Evolutionary conservation across 495 filamentous ascomycete genomes (phyloP).

Genomic region (Neurospora sp.): DNA sequence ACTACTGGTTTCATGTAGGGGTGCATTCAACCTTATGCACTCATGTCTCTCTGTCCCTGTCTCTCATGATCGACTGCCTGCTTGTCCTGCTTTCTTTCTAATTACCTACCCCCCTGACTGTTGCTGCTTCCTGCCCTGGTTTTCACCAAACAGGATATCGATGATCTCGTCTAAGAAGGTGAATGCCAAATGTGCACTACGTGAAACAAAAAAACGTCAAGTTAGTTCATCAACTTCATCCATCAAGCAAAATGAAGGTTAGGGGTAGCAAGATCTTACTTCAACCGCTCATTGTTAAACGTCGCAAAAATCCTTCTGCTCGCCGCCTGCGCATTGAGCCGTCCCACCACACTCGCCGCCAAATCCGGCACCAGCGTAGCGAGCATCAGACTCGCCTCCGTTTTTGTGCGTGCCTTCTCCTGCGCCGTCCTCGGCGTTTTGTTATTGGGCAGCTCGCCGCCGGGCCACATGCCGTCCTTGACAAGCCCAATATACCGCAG

Average conservation of each 20-base stretch:
- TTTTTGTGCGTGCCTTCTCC: conserved; percentile 60
- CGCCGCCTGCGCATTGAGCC: conserved; percentile 75
- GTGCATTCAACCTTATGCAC: background rate
- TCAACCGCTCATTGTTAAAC: conserved; percentile 66
- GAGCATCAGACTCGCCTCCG: conserved; percentile 69
- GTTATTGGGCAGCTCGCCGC: conserved; percentile 44
- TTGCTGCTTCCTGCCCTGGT: background rate
- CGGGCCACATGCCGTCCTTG: conserved; percentile 72
- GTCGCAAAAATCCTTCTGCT: conserved; percentile 71
- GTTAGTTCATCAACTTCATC: conserved; percentile 5
- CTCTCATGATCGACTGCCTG: background rate
- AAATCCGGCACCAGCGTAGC: conserved; percentile 74
- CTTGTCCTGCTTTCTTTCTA: background rate
- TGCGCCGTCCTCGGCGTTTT: conserved; percentile 46
- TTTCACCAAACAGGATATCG: conserved; percentile 56
- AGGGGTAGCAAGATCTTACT: conserved; percentile 37
- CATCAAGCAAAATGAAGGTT: background rate
- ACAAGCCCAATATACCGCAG: conserved; percentile 62
- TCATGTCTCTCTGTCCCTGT: background rate
- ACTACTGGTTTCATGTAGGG: background rate
- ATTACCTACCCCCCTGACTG: background rate
- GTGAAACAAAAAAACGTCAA: background rate
- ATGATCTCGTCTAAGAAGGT: conserved; percentile 72
- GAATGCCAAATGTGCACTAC: conserved; percentile 66
- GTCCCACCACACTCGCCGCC: conserved; percentile 74